Conservation (phyloP, 371 early-diverging fungal genomes). For the Syncephalis fuscata region DNA sequence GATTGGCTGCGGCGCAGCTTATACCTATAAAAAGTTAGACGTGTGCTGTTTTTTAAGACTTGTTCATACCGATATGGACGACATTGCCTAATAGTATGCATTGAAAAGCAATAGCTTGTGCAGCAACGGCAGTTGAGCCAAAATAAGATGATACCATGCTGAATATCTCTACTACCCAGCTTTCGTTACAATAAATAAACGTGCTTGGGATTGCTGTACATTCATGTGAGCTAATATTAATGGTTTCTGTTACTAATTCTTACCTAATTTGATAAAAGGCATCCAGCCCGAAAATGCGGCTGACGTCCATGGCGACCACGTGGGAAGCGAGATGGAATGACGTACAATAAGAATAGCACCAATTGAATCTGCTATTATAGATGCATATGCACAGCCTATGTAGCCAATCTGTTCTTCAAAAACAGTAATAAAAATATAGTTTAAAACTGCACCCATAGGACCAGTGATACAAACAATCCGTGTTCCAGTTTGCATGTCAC, state of each 20-base stretch:
- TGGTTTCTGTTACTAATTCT: neutral
- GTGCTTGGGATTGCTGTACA: conserved; percentile 26
- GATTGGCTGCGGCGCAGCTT: conserved; percentile 51
- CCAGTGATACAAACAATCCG: conserved; percentile 44
- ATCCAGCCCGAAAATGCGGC: conserved; percentile 43
- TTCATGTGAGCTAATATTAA: too few relatives aligned
- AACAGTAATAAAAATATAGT: conserved; percentile 56
- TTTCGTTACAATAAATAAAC: conserved; percentile 54
- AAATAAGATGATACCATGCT: conserved; percentile 62
- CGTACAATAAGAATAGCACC: conserved; percentile 39
- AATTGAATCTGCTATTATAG: conserved; percentile 50
- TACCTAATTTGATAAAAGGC: conserved; percentile 47
- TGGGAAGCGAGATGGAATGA: conserved; percentile 41
- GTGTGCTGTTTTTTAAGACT: too few relatives aligned
- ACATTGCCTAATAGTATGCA: conserved; percentile 48
- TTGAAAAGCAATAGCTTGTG: conserved; percentile 65
- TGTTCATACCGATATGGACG: conserved; percentile 21
- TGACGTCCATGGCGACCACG: conserved; percentile 75
- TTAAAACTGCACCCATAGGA: conserved; percentile 56
- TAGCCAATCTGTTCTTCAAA: conserved; percentile 44
- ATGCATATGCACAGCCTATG: conserved; percentile 73
- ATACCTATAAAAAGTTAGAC: conserved; percentile 16
- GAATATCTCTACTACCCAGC: conserved; percentile 53
- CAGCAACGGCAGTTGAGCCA: conserved; percentile 59
- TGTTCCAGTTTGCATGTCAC: conserved; percentile 64